Evolutionary conservation across 108 stramenopile genomes (phyloP), one percentile per base, ranked within the genome.

Genomic region (Epithemia pelagica): DNA sequence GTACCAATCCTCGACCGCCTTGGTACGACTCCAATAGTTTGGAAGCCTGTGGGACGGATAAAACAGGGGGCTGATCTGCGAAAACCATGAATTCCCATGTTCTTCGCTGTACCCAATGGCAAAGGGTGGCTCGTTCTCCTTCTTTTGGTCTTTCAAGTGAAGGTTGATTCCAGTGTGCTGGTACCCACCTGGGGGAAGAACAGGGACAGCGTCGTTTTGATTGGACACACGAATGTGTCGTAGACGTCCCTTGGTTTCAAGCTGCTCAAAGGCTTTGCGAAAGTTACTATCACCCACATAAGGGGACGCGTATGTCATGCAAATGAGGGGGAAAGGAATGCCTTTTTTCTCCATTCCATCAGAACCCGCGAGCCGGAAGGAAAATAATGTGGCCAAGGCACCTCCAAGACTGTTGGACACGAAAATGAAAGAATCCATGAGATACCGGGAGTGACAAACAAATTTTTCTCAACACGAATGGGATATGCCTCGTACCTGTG

Each of bases 391-490:
- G 0, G 85, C 78, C 5, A 92, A 58, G 1, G 86, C 90, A 0
- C 82, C 90, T 10, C 87, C 90, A 5, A 85, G 59, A 29, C 72
- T 72, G 54, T 92, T 87, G 0, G 86, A 85, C 2, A 86, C 78
- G 66, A 82, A 83, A 8, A 85, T 51, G 29, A 21, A 24, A 8
- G 30, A 18, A 62, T 32, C 18, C 30, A 58, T 23, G 58, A 10
- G n/a, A 22, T 23, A 18, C 15, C 8, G 18, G 10, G 23, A 58
- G 58, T 58, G 8, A n/a, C n/a, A n/a, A n/a, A n/a, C n/a, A n/a
- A n/a, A n/a, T n/a, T n/a, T n/a, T n/a, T n/a, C n/a, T n/a, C n/a
- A n/a, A n/a, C n/a, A n/a, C n/a, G n/a, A n/a, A n/a, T n/a, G n/a
- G n/a, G n/a, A n/a, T n/a, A n/a, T n/a, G n/a, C n/a, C n/a, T 46